Conservation (phyloP, 768 basidiomycete species). For the Amanita rimosa region DNA sequence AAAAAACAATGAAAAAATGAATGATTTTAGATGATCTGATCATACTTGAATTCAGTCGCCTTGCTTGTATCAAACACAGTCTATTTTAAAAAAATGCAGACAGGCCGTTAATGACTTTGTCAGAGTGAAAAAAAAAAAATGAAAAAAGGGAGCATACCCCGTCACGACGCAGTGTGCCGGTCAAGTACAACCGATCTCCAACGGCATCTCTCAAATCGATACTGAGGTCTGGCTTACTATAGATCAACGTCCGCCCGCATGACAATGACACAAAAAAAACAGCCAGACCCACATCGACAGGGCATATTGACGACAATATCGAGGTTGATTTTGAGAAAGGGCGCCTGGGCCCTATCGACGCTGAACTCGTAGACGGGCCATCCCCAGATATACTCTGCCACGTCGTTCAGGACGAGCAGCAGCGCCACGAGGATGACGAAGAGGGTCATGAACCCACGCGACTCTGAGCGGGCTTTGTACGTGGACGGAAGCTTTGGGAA, state of each 20-base stretch:
- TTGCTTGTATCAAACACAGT: constrained; percentile 75
- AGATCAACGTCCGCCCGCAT: not conserved
- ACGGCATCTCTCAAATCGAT: constrained; percentile 88
- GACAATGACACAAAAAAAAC: not conserved
- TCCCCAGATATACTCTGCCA: constrained; percentile 88
- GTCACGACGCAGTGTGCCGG: constrained; percentile 67
- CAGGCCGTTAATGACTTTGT: not conserved
- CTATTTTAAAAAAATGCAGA: constrained; percentile 18
- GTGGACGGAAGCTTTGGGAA: constrained; percentile 78
- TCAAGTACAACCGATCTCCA: constrained; percentile 87
- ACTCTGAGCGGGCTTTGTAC: constrained; percentile 71
- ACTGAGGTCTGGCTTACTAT: constrained; percentile 45
- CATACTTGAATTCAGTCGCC: constrained; percentile 59
- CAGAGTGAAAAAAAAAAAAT: not conserved
- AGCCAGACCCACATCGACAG: constrained; percentile 66
- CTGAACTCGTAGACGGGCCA: constrained; percentile 87
- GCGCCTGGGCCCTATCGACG: constrained; percentile 55
- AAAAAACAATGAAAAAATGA: not conserved
- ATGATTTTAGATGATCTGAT: not conserved
- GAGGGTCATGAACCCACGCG: constrained; percentile 73
- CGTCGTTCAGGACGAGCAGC: constrained; percentile 75
- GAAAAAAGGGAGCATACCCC: constrained; percentile 39
- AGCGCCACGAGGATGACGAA: constrained; percentile 56
- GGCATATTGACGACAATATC: constrained; percentile 92
- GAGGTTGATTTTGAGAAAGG: constrained; percentile 75